These are phyloP conservation scores for Coniferiporia sulphurascens DNA, from an alignment of 1,284 basidiomycete species.

Conservation along the genomic window DNA sequence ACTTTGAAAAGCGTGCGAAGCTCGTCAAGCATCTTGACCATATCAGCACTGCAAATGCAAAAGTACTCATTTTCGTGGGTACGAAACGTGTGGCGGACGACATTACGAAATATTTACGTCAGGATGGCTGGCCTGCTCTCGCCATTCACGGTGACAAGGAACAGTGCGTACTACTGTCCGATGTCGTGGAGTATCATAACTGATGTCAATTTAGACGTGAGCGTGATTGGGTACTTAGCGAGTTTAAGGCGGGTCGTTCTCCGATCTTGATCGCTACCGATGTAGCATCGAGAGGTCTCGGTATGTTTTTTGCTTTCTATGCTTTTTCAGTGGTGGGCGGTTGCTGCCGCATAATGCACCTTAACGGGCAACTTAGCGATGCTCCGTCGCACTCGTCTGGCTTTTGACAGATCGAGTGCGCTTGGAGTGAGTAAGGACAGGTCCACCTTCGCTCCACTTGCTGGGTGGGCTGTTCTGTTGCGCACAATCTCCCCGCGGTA, in stretches of 20 bases:
- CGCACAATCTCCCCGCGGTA: conserved; percentile 3
- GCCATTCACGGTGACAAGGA: conserved; percentile 99
- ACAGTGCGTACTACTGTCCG: conserved; percentile 56
- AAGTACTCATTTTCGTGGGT: conserved; percentile 97
- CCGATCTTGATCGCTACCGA: conserved; percentile 98
- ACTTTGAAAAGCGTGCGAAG: conserved; percentile 96
- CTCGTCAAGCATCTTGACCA: conserved; percentile 96
- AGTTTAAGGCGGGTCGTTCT: conserved; percentile 97
- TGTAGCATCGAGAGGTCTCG: conserved; percentile 98
- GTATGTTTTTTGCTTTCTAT: conserved; percentile 56
- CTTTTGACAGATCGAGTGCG: not conserved
- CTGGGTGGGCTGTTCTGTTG: not conserved
- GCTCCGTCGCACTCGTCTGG: conserved; percentile 4
- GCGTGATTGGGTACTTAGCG: conserved; percentile 97
- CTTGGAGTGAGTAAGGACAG: not conserved
- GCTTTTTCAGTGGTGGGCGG: conserved; percentile 14
- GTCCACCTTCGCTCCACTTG: not conserved
- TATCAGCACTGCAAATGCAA: conserved; percentile 95
- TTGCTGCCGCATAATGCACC: conserved; percentile 26
- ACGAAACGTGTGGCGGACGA: conserved; percentile 99
- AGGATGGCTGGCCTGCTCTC: conserved; percentile 97
- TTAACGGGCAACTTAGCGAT: conserved; percentile 17
- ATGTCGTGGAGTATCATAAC: conserved; percentile 23
- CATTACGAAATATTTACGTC: conserved; percentile 93
- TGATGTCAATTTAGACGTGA: conserved; percentile 62